Evolutionary conservation across 306 rosid genomes (phyloP).

Genomic region (Malus orientalis): DNA sequence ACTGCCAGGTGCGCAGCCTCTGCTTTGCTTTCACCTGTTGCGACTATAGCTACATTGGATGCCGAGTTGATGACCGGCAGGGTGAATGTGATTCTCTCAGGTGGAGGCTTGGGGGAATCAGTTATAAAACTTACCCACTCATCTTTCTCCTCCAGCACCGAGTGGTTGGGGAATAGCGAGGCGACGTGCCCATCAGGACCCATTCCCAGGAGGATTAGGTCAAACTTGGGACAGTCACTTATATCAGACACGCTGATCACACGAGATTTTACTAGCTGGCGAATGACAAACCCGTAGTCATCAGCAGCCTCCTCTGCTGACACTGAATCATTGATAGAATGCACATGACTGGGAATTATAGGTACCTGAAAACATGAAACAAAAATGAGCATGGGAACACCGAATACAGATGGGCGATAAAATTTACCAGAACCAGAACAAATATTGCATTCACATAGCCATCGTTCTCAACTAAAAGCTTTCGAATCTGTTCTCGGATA

Average conservation of each 20-base stretch:
- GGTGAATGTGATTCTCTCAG: slow-evolving; percentile 95
- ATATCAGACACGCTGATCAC: slow-evolving; percentile 65
- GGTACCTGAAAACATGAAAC: slow-evolving; percentile 54
- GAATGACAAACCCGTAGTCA: slow-evolving; percentile 80
- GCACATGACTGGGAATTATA: slow-evolving; percentile 78
- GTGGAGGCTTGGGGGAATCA: slow-evolving; percentile 92
- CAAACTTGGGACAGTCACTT: slow-evolving; percentile 92
- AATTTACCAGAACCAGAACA: not conserved
- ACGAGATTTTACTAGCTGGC: slow-evolving; percentile 89
- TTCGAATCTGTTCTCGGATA: not conserved
- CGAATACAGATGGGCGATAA: not conserved
- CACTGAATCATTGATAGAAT: slow-evolving; percentile 77
- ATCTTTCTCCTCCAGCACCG: slow-evolving; percentile 58
- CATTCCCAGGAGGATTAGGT: slow-evolving; percentile 88
- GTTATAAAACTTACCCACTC: slow-evolving; percentile 91
- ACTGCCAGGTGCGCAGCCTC: slow-evolving; percentile 71
- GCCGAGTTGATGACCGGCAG: slow-evolving; percentile 96
- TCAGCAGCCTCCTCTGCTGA: slow-evolving; percentile 95
- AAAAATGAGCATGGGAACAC: slow-evolving; percentile 12
- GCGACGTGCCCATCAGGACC: slow-evolving; percentile 90
- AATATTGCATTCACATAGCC: not conserved
- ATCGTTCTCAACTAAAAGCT: not conserved
- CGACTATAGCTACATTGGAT: slow-evolving; percentile 71
- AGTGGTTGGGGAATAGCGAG: slow-evolving; percentile 72
- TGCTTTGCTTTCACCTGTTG: slow-evolving; percentile 61